Percentiles rank a stretch among this genome's conserved stretches.
These are phyloP conservation scores for Zoysia matrella DNA, from an alignment of 202 grass and related monocot genomes.

Conservation along the genomic window DNA sequence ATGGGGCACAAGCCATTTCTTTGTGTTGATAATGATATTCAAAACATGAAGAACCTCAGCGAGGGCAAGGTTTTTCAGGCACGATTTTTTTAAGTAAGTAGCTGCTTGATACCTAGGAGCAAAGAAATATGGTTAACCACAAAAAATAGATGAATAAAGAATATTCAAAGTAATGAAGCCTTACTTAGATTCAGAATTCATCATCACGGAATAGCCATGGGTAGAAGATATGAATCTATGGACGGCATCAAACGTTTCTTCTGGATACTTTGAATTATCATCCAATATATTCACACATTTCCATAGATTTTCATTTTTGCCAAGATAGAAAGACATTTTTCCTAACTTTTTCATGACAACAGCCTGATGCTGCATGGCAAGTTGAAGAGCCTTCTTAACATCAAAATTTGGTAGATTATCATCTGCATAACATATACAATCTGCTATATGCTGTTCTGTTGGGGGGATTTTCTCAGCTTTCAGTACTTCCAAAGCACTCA, in stretches of 20 bases:
- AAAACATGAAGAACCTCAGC: conserved; percentile 89
- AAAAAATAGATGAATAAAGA: neutral
- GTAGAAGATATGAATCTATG: conserved; percentile 61
- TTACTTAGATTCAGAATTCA: conserved; percentile 76
- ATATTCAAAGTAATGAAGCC: conserved; percentile 8
- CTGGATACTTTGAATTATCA: conserved; percentile 26
- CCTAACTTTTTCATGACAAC: conserved; percentile 39
- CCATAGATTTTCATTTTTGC: conserved; percentile 69
- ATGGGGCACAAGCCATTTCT: too few species aligned
- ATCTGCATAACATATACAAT: conserved; percentile 75
- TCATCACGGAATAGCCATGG: conserved; percentile 52
- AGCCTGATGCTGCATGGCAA: too few species aligned
- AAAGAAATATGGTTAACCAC: conserved; percentile 12
- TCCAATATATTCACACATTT: conserved; percentile 79
- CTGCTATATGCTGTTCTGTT: conserved; percentile 80
- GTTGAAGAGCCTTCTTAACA: conserved; percentile 39
- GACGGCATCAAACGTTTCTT: conserved; percentile 60
- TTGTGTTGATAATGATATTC: conserved; percentile 54
- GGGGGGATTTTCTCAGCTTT: conserved; percentile 24
- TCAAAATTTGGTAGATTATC: conserved; percentile 68
- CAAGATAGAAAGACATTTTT: conserved; percentile 63
- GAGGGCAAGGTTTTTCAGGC: conserved; percentile 68
- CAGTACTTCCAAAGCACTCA: conserved; percentile 71
- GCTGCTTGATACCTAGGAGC: conserved; percentile 42
- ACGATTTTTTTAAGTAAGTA: conserved; percentile 71